Base-by-base conservation (phyloP, 2,329 filamentous ascomycete species). In the Alternaria sp. region DNA sequence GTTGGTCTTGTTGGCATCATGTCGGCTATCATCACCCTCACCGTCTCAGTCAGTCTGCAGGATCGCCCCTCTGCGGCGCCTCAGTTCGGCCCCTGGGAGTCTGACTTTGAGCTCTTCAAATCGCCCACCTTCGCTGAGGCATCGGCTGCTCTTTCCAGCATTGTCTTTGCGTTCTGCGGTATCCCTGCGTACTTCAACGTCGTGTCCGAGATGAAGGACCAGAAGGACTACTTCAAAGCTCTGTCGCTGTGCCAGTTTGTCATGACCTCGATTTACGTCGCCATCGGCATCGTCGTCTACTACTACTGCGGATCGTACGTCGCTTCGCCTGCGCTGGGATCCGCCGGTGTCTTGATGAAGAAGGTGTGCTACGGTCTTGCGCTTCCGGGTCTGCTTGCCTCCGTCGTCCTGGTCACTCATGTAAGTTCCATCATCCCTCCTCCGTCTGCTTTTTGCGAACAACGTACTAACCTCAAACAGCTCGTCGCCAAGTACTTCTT, bases 361-460 rank as follows among this genome's bases (percentile, higher is more conserved):
- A 91, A 91, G 72, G 81, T 90, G 15, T 90, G 90, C 33, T 92
- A 89, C 79, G 89, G 88, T 12, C 82, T 92, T 60, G 90, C 90
- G 1, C 83, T 90, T 7, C 89, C 89, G 5, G 73, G 73, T 26
- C 55, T 75, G 12, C 59, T 75, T 23, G 73, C 72, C 49, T 72
- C 68, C 46, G 70, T 69, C 3, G 69, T 68, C 4, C 60, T 74
- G 15, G 71, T 72, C 41, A 64, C 68, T 37, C 71, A 74, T 44
- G 69, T 71, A 66, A 69, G 69, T 61, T 14, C 3, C 20, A 30
- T 20, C 12, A 43, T 45, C 0, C 3, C 7, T 20, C 12, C 1
- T 12, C 43, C 26, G 0, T 30, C 3, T 12, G 3, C 5, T 49
- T 10, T 18, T 30, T 28, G 14, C 15, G 2, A 9, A 56, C 61